Conservation (phyloP, 192 early-diverging fungal species). For the Spizellomyces punctatus region DNA sequence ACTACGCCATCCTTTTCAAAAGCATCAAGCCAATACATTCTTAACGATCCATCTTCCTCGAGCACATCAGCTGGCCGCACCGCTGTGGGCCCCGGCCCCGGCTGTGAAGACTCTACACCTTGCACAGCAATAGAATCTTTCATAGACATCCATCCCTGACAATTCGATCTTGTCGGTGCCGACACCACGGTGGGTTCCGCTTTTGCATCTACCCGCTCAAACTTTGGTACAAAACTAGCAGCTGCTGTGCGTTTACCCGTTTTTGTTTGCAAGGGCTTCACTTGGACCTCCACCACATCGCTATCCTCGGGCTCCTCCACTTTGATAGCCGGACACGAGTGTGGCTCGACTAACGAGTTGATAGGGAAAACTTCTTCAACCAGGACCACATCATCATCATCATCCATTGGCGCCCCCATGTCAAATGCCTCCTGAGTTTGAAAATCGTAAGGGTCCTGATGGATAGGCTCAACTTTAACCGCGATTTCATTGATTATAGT, state of each 20-base stretch:
- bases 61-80: slow-evolving; percentile 18
- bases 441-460: slow-evolving; percentile 3
- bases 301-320: not conserved
- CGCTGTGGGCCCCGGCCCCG: slow-evolving; percentile 1
- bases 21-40: slow-evolving; percentile 93
- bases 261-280: slow-evolving; percentile 23
- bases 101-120: slow-evolving; percentile 4
- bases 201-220: slow-evolving; percentile 31
- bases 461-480: slow-evolving; percentile 1
- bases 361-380: too few species aligned
- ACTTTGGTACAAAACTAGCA: slow-evolving; percentile 35
- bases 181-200: slow-evolving; percentile 37
- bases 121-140: slow-evolving; percentile 35
- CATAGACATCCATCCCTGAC: slow-evolving; percentile 41
- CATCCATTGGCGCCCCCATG: not conserved
- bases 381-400: not conserved
- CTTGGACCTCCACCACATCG: slow-evolving; percentile 9
- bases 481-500: not conserved
- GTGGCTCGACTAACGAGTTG: not conserved
- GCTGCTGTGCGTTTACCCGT: not conserved
- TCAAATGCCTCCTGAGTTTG: slow-evolving; percentile 3
- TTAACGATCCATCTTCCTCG: slow-evolving; percentile 60
- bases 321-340: not conserved
- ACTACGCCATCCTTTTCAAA: slow-evolving; percentile 78
- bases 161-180: slow-evolving; percentile 18